These are phyloP conservation scores for Friedmanniomyces endolithicus DNA, from an alignment of 495 filamentous ascomycete genomes.

Conservation along the genomic window DNA sequence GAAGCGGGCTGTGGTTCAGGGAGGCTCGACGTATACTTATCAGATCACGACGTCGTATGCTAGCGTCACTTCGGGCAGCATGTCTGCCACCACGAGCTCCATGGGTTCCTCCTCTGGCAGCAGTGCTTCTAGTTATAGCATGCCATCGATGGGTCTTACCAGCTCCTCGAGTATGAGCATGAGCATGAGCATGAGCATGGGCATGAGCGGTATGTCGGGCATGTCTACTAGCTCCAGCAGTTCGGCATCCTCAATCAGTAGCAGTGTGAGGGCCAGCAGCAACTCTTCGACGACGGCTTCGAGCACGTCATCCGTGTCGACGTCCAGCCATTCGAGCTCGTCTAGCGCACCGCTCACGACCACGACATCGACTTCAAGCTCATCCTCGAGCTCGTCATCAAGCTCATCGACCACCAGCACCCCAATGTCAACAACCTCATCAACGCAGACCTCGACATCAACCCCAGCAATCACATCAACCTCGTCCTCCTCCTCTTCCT, in stretches of 20 bases:
- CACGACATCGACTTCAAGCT: neutral
- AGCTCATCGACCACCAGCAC: no score
- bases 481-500: neutral
- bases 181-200: neutral
- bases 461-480: constrained; percentile 2
- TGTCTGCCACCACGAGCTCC: neutral
- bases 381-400: constrained; percentile 1
- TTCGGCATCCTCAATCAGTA: neutral
- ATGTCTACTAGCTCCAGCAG: neutral
- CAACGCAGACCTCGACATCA: constrained; percentile 1
- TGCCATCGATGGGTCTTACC: neutral
- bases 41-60: constrained; percentile 5
- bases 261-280: neutral
- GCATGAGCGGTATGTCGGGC: neutral
- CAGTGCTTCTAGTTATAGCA: neutral
- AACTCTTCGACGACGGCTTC: no score
- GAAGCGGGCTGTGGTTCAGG: constrained; percentile 3
- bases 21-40: neutral
- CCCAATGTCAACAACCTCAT: constrained; percentile 4
- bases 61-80: neutral
- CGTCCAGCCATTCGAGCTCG: neutral
- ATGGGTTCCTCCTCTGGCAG: neutral
- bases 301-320: neutral
- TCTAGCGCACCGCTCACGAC: no score
- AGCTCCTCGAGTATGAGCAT: constrained; percentile 1